Conservation (phyloP, 805 yeast species). For the Kluyveromyces siamensis region DNA sequence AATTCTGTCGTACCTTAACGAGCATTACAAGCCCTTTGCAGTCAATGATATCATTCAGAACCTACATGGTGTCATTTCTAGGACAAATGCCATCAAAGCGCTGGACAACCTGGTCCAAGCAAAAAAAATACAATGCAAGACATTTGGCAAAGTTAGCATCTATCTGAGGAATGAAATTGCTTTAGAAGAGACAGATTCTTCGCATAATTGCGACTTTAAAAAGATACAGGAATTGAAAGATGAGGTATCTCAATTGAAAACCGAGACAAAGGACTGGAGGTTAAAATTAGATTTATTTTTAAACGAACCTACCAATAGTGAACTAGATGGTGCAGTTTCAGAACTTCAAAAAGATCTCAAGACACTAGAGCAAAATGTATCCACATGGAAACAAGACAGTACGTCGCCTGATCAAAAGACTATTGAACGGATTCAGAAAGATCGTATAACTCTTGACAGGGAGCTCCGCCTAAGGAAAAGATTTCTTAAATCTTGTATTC, state of each 20-base stretch:
- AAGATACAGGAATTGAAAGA: constrained; percentile 16
- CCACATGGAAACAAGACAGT: constrained; percentile 4
- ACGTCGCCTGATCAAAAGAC: constrained; percentile 10
- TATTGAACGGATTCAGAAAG: constrained; percentile 7
- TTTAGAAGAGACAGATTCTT: constrained; percentile 6
- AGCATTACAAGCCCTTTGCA: constrained; percentile 41
- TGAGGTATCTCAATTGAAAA: constrained; percentile 16
- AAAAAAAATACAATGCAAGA: constrained; percentile 30
- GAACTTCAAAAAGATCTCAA: constrained; percentile 4
- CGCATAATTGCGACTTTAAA: constrained; percentile 11
- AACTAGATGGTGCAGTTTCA: constrained; percentile 6
- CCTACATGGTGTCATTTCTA: constrained; percentile 33
- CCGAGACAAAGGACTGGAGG: constrained; percentile 7
- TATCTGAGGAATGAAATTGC: constrained; percentile 35
- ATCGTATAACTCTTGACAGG: constrained; percentile 9
- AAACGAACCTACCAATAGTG: constrained; percentile 14
- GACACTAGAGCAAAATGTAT: constrained; percentile 5
- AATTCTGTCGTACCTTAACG: constrained; percentile 31
- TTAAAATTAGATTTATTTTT: constrained; percentile 7
- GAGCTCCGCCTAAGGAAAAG: constrained; percentile 13
- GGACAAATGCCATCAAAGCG: constrained; percentile 28
- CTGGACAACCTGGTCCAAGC: constrained; percentile 30
- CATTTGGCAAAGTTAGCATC: constrained; percentile 36
- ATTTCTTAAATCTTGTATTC: constrained; percentile 11
- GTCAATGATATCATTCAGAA: constrained; percentile 38